phyloP scores from a whole-genome alignment of 148 eudicot species.

The Chenopodium formosanum region DNA sequence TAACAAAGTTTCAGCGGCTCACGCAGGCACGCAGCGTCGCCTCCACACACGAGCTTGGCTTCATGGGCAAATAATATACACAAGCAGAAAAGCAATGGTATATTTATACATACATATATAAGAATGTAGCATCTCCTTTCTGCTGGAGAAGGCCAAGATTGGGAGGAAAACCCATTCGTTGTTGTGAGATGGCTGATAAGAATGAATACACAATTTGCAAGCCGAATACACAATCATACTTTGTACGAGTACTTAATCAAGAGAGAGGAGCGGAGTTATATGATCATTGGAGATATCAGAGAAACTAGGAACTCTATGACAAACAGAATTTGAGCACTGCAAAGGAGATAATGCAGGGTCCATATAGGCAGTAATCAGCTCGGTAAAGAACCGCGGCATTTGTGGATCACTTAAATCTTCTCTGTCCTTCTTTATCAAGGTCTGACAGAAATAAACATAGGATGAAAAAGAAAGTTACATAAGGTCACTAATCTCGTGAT shows the following conservation, averaged over 20 bases:
- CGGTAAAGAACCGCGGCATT: constrained; percentile 49
- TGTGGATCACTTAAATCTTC: constrained; percentile 42
- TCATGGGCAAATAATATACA: neutral
- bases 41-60: neutral
- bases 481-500: neutral
- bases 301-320: constrained; percentile 16
- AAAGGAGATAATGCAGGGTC: constrained; percentile 56
- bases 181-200: neutral
- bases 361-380: constrained; percentile 43
- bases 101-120: no score
- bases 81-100: neutral
- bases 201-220: neutral
- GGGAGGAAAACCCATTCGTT: neutral
- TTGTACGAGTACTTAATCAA: constrained; percentile 7
- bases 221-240: neutral
- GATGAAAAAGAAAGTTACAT: neutral
- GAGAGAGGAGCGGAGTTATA: constrained; percentile 44
- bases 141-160: neutral
- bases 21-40: neutral
- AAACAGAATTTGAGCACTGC: constrained; percentile 28
- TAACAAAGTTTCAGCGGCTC: neutral
- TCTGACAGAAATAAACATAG: constrained; percentile 30
- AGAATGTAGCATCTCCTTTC: neutral
- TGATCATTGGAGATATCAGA: constrained; percentile 34
- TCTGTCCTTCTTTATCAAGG: constrained; percentile 58